phyloP scores from a whole-genome alignment of 2,329 filamentous ascomycete species.

The Podosphaera xanthii region DNA sequence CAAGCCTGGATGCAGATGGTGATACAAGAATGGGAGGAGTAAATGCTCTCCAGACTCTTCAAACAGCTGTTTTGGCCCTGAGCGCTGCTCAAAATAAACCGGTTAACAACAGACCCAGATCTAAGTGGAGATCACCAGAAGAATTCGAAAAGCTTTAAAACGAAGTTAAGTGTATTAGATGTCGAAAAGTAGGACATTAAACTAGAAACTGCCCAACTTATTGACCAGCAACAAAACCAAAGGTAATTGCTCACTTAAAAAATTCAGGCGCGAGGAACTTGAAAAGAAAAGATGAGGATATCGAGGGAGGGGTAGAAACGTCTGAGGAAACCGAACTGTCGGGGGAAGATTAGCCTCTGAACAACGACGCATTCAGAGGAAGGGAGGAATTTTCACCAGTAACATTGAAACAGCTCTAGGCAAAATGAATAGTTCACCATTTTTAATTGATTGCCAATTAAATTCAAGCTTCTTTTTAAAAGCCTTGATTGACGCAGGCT shows the following conservation, averaged over 20 bases:
- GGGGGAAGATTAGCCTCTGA: not conserved
- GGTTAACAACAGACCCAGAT: not conserved
- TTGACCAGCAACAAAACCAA: not conserved
- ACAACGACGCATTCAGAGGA: too few relatives aligned
- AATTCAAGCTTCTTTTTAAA: not conserved
- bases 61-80: not conserved
- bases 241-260: not conserved
- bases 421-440: not conserved
- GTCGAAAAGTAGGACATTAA: not conserved
- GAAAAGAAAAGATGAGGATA: too few relatives aligned
- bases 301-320: not conserved
- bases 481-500: not conserved
- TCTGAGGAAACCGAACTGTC: not conserved
- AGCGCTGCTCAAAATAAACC: not conserved
- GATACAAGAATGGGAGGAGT: too few relatives aligned
- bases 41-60: not conserved
- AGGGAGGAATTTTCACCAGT: too few relatives aligned
- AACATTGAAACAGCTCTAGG: too few relatives aligned
- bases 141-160: not conserved
- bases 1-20: not conserved
- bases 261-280: not conserved
- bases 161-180: not conserved
- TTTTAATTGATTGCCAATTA: not conserved
- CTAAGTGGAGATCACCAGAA: not conserved
- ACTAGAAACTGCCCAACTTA: not conserved